Evolutionary conservation across 495 filamentous ascomycete genomes (phyloP).

Genomic region (Hypoxylon rickii): DNA sequence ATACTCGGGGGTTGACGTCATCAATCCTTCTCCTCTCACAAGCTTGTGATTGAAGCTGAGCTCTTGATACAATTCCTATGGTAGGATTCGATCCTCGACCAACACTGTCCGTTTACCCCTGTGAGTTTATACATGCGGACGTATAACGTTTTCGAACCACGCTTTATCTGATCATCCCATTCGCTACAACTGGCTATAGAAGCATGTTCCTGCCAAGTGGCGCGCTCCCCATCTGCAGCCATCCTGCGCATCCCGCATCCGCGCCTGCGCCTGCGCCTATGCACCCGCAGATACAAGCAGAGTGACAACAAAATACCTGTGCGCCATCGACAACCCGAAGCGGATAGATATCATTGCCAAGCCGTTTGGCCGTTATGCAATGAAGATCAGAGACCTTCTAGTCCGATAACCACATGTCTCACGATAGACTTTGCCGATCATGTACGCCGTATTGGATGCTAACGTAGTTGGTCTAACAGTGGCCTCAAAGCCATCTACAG

Average conservation of each 20-base stretch:
- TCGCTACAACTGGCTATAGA: conserved; percentile 11
- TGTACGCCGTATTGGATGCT: conserved; percentile 11
- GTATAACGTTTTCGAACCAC: conserved; percentile 17
- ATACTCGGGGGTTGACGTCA: conserved; percentile 25
- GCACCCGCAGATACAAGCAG: conserved; percentile 18
- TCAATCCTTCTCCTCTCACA: conserved; percentile 6
- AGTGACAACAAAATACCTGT: conserved; percentile 24
- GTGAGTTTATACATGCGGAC: conserved; percentile 3
- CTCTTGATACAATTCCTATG: neutral
- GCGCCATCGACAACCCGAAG: conserved; percentile 29
- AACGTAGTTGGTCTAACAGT: conserved; percentile 3
- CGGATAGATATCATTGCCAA: conserved; percentile 34
- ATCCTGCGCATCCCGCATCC: conserved; percentile 32
- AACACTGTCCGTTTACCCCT: conserved; percentile 3
- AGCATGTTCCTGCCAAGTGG: conserved; percentile 24
- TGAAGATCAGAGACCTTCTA: conserved; percentile 32
- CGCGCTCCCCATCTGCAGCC: conserved; percentile 28
- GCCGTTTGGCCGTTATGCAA: conserved; percentile 26
- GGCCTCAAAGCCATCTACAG: conserved; percentile 13
- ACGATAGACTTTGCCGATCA: conserved; percentile 19
- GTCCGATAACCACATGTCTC: conserved; percentile 34
- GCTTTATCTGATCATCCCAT: conserved; percentile 32
- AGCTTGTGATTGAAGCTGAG: conserved; percentile 22
- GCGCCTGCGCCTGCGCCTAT: conserved; percentile 32
- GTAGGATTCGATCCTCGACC: conserved; percentile 5